Base-by-base conservation (phyloP, 352 stramenopile species). In the Peronosclerospora sorghi region DNA sequence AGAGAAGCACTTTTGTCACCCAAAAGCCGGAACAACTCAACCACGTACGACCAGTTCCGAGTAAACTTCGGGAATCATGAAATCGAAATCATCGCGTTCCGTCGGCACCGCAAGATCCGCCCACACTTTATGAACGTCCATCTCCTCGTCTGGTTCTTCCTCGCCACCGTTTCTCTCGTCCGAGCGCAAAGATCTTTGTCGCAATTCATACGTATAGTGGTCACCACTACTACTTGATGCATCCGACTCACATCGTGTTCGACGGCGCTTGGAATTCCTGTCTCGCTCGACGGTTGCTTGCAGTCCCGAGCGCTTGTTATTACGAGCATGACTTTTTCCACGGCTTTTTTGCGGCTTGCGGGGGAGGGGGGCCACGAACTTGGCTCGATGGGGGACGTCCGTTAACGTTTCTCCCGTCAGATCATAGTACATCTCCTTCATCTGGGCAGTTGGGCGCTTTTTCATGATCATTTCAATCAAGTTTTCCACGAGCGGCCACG, bases 401-500 rank as follows among this genome's bases (percentile, higher is more conserved):
- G 45, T 58, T 37, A 90, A 44, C 0, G 32, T 32, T 32, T 88
- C 70, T 17, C 65, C 73, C 0, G 81, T 91, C 14, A 85, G 43
- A 0, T 65, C 42, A 8, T 65, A 18, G 53, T 82, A 94, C 8
- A 78, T 55, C 17, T 81, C 62, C 36, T 85, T 86, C 73, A 89
- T 91, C 12, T 65, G 39, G 1, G 66, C 40, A 1, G 64, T 81
- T 10, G 76, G 78, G 1, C 69, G 66, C 54, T 73, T 87, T 54
- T 88, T 88, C n/a, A 86, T 41, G 4, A 89, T 49, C 32, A 89
- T 65, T 20, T 91, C 73, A 6, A 86, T 72, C 12, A 65, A 77
- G 15, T 68, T 46, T 28, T 82, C 62, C 73, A 87, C 78, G 15
- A 77, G 68, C 26, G 67, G 68, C 20, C 83, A 48, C 35, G 65